These are phyloP conservation scores for Entomophthora muscae DNA, from an alignment of 371 early-diverging fungal genomes.

Conservation along the genomic window DNA sequence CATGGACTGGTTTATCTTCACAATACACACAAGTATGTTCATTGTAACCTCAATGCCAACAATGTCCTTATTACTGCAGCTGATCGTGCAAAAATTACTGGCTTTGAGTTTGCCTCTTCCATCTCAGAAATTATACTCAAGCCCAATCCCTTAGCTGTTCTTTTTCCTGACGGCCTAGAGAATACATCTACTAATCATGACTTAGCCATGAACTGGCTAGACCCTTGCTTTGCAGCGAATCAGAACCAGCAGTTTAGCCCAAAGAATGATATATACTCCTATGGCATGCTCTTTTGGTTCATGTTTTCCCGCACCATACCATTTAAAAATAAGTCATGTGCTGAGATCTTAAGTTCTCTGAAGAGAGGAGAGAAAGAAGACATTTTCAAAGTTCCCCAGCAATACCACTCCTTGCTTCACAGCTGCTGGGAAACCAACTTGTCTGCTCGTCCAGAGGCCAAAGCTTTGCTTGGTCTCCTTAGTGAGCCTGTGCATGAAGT, in stretches of 20 bases:
- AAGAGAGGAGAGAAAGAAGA: neutral
- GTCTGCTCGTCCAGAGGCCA: neutral
- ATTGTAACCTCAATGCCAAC: neutral
- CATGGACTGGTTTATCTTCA: conserved; percentile 2
- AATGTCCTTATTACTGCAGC: conserved; percentile 2
- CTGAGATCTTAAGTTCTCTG: neutral
- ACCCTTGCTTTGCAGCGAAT: neutral
- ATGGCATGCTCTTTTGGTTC: neutral
- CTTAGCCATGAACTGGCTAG: neutral
- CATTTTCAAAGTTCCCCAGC: neutral
- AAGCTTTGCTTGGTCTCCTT: neutral
- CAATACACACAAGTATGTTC: neutral
- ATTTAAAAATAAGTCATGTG: neutral
- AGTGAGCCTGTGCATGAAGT: neutral
- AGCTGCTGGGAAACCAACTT: neutral
- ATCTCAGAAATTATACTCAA: neutral
- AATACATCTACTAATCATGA: neutral
- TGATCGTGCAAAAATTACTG: neutral
- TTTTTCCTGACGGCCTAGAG: neutral
- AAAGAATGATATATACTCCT: neutral
- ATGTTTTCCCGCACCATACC: neutral
- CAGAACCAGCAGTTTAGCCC: neutral
- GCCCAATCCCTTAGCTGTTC: neutral
- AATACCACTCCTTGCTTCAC: neutral
- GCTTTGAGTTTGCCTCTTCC: neutral